Evolutionary conservation across 768 basidiomycete genomes (phyloP).

Genomic region (Suillus discolor): DNA sequence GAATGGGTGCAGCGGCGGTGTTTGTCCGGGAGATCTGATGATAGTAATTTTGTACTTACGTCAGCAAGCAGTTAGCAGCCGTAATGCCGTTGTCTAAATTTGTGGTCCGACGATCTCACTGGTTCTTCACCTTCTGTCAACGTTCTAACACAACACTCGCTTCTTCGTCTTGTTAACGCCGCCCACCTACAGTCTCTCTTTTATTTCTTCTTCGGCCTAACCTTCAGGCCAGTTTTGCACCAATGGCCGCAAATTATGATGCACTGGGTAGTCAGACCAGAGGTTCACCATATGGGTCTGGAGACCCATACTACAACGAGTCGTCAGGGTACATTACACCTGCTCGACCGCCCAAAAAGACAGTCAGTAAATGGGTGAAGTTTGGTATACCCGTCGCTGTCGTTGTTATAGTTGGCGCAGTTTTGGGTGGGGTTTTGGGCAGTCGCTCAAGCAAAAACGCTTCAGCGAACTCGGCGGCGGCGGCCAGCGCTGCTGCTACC

Average conservation of each 20-base stretch:
- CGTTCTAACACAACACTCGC: background rate
- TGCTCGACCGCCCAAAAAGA: conserved; percentile 45
- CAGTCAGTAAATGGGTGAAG: conserved; percentile 73
- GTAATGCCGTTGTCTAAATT: conserved; percentile 15
- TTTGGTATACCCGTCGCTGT: conserved; percentile 69
- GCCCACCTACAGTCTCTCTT: conserved; percentile 28
- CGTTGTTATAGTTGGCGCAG: conserved; percentile 63
- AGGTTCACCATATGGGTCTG: conserved; percentile 54
- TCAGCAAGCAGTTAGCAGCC: background rate
- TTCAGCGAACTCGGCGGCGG: conserved; percentile 22
- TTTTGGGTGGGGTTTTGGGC: conserved; percentile 82
- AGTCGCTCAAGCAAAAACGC: conserved; percentile 51
- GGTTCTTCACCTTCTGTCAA: background rate
- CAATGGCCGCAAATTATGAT: conserved; percentile 45
- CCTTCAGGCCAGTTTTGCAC: conserved; percentile 21
- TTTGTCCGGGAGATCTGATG: conserved; percentile 51
- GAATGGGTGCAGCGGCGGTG: conserved; percentile 89
- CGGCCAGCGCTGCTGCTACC: conserved; percentile 45
- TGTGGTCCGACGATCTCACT: conserved; percentile 12
- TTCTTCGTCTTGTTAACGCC: conserved; percentile 17
- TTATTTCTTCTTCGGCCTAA: conserved; percentile 15
- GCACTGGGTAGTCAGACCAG: conserved; percentile 26
- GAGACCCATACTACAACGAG: conserved; percentile 68
- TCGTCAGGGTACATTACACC: conserved; percentile 74
- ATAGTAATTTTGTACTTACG: background rate